Conservation (phyloP, 2,329 filamentous ascomycete genomes). For the Paraphaeosphaeria minitans region DNA sequence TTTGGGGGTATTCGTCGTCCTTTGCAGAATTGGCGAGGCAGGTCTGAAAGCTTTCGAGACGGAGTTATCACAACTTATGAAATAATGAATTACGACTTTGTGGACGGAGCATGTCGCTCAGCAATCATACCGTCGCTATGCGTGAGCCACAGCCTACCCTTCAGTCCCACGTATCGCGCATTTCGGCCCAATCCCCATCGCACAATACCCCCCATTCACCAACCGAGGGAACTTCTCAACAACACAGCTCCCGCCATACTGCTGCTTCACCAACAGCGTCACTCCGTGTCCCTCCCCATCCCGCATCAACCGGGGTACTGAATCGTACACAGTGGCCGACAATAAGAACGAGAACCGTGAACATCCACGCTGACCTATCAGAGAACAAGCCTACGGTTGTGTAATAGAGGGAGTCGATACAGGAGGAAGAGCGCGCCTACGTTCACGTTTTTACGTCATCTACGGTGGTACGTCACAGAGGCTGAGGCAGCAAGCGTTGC, state of each 20-base stretch:
- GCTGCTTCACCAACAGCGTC: neutral
- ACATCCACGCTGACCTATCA: no score
- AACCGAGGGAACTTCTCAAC: neutral
- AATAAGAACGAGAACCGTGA: no score
- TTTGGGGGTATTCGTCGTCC: neutral
- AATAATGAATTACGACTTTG: slow-evolving; percentile 1
- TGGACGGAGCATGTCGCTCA: neutral
- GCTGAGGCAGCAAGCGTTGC: neutral
- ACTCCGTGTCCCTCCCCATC: neutral
- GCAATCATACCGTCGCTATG: neutral
- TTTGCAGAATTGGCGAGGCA: neutral
- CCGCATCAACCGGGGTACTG: neutral
- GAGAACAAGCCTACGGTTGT: no score
- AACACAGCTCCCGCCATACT: neutral
- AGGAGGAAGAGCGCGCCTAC: no score
- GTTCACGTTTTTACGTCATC: no score
- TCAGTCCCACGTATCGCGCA: neutral
- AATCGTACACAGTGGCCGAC: neutral
- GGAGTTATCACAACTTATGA: neutral
- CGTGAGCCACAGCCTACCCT: neutral
- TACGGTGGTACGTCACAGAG: neutral
- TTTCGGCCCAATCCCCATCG: neutral
- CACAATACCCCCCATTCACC: neutral
- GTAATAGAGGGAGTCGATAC: no score
- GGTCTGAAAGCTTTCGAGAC: neutral